These are phyloP conservation scores for Obelidium mucronatum DNA, from an alignment of 192 early-diverging fungal genomes.

Conservation along the genomic window DNA sequence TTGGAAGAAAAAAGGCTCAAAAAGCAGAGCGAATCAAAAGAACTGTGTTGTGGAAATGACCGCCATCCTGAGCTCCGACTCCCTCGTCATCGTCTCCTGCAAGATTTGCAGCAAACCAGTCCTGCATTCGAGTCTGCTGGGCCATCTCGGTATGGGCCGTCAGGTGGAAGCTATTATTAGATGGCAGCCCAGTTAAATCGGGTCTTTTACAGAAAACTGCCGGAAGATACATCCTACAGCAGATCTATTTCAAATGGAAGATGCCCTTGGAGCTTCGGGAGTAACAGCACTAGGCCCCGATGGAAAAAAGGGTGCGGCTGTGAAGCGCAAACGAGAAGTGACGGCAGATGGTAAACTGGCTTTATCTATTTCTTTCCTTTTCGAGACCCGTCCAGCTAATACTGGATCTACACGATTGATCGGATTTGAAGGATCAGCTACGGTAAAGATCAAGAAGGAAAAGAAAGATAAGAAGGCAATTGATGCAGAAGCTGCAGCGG, in stretches of 20 bases:
- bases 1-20: no score
- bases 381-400: neutral
- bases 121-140: conserved; percentile 64
- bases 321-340: conserved; percentile 31
- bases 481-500: neutral
- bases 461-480: conserved; percentile 37
- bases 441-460: conserved; percentile 26
- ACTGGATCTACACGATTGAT: neutral
- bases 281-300: neutral
- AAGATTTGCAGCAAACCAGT: conserved; percentile 70
- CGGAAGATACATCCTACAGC: conserved; percentile 10
- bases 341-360: conserved; percentile 5
- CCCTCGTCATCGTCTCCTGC: conserved; percentile 70
- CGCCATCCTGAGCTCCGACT: conserved; percentile 65
- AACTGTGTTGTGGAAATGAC: no score
- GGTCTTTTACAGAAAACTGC: conserved; percentile 34
- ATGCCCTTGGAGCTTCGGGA: neutral
- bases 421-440: neutral
- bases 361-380: neutral
- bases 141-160: conserved; percentile 63
- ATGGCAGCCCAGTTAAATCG: neutral
- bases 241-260: neutral
- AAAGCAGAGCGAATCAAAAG: no score
- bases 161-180: neutral
- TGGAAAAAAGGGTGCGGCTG: neutral